These are phyloP conservation scores for Ogataea nakhonphanomensis DNA, from an alignment of 805 yeast genomes.

Conservation along the genomic window DNA sequence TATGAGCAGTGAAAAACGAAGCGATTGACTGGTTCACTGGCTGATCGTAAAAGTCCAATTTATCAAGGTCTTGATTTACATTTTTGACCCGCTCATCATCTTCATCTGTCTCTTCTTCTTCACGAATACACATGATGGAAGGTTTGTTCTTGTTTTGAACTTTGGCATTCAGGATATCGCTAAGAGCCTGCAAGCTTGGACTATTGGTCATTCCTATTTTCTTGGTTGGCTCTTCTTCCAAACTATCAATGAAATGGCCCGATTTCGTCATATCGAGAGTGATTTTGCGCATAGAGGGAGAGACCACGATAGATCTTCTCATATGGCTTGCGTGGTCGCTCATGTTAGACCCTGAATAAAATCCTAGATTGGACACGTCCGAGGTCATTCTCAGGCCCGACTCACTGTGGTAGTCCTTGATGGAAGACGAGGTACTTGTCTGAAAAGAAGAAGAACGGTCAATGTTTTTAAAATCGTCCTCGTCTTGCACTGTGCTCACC, in stretches of 20 bases:
- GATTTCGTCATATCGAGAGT: conserved; percentile 1
- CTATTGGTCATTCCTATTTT: conserved; percentile 32
- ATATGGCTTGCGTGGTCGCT: conserved; percentile 30
- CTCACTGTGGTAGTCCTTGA: conserved; percentile 3
- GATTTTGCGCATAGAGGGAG: conserved; percentile 32
- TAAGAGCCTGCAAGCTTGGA: conserved; percentile 36
- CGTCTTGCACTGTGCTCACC: conserved; percentile 33
- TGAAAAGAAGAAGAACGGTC: conserved; percentile 37
- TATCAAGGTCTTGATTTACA: neutral
- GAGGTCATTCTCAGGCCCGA: conserved; percentile 9
- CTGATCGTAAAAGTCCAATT: neutral
- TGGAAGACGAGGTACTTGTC: conserved; percentile 34
- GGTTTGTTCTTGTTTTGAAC: conserved; percentile 8
- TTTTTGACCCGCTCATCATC: neutral
- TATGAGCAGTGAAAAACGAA: conserved; percentile 32
- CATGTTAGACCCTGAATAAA: conserved; percentile 32
- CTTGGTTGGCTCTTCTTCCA: conserved; percentile 30
- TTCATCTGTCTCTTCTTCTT: conserved; percentile 16
- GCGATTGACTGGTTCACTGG: conserved; percentile 25
- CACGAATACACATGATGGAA: conserved; percentile 14
- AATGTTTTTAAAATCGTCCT: conserved; percentile 30
- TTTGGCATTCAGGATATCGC: conserved; percentile 31
- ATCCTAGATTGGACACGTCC: conserved; percentile 19
- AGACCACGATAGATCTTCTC: conserved; percentile 31
- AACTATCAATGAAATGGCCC: neutral